Percentiles rank a stretch among this genome's conserved stretches.
Evolutionary conservation across 208 protist species (phyloP).

Genomic region (Wallacemonas sp.): DNA sequence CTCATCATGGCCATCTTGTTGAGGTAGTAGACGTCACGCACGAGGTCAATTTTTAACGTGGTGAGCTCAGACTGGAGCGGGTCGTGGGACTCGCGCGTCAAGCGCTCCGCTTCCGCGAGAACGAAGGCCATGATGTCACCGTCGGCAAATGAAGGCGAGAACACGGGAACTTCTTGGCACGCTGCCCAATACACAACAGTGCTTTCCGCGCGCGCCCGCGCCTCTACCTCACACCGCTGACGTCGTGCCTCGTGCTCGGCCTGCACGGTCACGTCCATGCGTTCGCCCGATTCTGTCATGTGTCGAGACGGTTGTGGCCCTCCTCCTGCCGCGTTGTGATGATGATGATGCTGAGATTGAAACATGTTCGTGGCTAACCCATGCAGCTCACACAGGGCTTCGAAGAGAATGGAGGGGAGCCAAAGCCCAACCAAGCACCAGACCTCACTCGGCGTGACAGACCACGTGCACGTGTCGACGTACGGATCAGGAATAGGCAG

Average conservation of each 20-base stretch:
- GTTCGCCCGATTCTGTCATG: not conserved
- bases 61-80: not conserved
- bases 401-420: conserved; percentile 59
- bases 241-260: not conserved
- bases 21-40: conserved; percentile 95
- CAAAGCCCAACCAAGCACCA: conserved; percentile 74
- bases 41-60: conserved; percentile 74
- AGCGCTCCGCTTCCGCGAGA: conserved; percentile 15
- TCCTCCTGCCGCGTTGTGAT: too few relatives aligned
- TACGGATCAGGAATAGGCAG: conserved; percentile 23
- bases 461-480: conserved; percentile 59
- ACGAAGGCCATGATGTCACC: conserved; percentile 77
- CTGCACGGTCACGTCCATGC: not conserved
- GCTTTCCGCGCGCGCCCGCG: conserved; percentile 37
- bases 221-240: conserved; percentile 24
- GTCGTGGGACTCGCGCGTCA: conserved; percentile 12
- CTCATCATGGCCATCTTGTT: conserved; percentile 96
- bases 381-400: conserved; percentile 32
- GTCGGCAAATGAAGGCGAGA: conserved; percentile 79
- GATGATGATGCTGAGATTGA: too few relatives aligned
- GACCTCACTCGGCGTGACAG: conserved; percentile 66
- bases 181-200: conserved; percentile 85
- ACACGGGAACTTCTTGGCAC: conserved; percentile 74
- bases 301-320: not conserved
- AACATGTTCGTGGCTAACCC: not conserved